Evolutionary conservation across 2,329 filamentous ascomycete genomes (phyloP).

Genomic region (Cladosporium halotolerans): DNA sequence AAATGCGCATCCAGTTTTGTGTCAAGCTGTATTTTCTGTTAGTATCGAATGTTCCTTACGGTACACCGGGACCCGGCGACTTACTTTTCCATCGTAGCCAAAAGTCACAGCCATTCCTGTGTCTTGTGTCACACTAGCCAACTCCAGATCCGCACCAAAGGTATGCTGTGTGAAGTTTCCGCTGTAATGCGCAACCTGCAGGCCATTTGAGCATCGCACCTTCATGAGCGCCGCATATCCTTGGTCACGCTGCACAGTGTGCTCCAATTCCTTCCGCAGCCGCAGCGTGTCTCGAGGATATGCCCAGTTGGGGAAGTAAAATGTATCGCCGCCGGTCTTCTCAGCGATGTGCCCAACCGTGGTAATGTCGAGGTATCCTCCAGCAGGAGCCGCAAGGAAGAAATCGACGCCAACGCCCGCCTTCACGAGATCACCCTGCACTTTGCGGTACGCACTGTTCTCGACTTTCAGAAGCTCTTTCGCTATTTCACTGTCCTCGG

Average conservation of each 20-base stretch:
- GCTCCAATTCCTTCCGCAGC: conserved; percentile 76
- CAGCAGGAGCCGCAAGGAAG: conserved; percentile 85
- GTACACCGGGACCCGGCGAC: conserved; percentile 2
- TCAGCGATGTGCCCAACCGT: conserved; percentile 84
- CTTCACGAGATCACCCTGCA: conserved; percentile 80
- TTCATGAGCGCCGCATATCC: conserved; percentile 97
- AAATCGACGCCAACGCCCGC: conserved; percentile 85
- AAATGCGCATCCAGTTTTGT: conserved; percentile 95
- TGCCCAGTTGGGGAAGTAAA: conserved; percentile 96
- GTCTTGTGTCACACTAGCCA: conserved; percentile 86
- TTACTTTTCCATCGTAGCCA: conserved; percentile 78
- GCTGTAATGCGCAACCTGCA: conserved; percentile 90
- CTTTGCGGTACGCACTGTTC: conserved; percentile 79
- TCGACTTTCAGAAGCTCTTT: conserved; percentile 90
- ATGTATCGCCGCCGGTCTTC: conserved; percentile 88
- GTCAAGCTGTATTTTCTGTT: conserved; percentile 53
- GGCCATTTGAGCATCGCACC: conserved; percentile 91
- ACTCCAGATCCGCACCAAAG: conserved; percentile 88
- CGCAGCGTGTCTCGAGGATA: conserved; percentile 78
- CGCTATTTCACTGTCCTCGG: conserved; percentile 83
- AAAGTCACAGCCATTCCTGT: conserved; percentile 90
- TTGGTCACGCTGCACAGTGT: conserved; percentile 81
- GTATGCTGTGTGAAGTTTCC: conserved; percentile 96
- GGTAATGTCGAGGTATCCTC: conserved; percentile 86
- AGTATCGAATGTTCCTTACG: background rate